Evolutionary conservation across 352 stramenopile species (phyloP).

Genomic region (Albugo candida): DNA sequence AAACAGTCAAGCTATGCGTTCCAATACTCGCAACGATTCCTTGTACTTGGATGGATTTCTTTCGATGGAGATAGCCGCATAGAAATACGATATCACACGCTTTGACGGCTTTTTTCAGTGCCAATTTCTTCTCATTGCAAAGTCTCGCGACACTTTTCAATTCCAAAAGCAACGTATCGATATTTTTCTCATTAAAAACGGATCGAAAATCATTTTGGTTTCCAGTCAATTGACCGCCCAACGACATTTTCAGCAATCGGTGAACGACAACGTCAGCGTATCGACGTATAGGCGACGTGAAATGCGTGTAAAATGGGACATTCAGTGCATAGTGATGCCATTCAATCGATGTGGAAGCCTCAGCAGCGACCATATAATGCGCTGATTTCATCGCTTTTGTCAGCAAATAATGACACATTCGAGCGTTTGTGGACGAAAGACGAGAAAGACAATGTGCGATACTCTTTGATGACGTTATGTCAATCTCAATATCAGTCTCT

Average conservation of each 20-base stretch:
- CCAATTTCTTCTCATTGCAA: too few species aligned
- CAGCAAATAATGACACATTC: constrained; percentile 82
- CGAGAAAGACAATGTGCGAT: constrained; percentile 68
- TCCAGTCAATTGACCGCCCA: background rate
- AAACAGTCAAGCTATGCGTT: too few species aligned
- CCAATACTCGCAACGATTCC: too few species aligned
- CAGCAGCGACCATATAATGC: constrained; percentile 73
- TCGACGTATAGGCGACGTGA: constrained; percentile 92
- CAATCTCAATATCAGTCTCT: constrained; percentile 50
- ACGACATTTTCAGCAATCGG: constrained; percentile 33
- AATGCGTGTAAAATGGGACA: constrained; percentile 97
- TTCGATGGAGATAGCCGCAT: too few species aligned
- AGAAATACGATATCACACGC: too few species aligned
- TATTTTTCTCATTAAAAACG: background rate
- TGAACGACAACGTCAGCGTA: constrained; percentile 82
- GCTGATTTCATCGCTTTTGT: constrained; percentile 90
- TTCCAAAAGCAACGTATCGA: background rate
- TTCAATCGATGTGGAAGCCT: too few species aligned
- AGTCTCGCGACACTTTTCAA: background rate
- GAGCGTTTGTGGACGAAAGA: too few species aligned
- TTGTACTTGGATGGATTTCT: too few species aligned
- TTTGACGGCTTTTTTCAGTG: too few species aligned
- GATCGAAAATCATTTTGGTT: background rate
- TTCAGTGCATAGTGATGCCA: constrained; percentile 94
- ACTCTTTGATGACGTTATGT: constrained; percentile 53